phyloP scores from a whole-genome alignment of 192 early-diverging fungal genomes.

The Coemansia sp. region DNA sequence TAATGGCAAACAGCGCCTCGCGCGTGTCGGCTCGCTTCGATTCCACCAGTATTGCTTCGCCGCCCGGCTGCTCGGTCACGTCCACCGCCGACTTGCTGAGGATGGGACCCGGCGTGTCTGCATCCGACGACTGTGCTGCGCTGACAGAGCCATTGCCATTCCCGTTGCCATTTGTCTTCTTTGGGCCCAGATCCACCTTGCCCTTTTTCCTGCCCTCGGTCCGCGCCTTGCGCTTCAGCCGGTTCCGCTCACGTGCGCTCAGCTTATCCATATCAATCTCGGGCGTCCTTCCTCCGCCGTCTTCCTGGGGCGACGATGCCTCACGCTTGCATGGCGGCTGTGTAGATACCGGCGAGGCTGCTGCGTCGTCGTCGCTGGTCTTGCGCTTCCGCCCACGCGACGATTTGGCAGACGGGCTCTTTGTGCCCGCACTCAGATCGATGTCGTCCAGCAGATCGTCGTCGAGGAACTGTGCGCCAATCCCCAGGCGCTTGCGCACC shows the following conservation, averaged over 20 bases:
- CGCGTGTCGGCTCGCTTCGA: conserved; percentile 53
- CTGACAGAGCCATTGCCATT: neutral
- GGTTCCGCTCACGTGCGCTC: conserved; percentile 86
- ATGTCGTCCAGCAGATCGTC: conserved; percentile 86
- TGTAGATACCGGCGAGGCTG: conserved; percentile 3
- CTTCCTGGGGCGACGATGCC: conserved; percentile 4
- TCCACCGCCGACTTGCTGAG: conserved; percentile 14
- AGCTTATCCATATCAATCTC: conserved; percentile 72
- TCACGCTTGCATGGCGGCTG: conserved; percentile 16
- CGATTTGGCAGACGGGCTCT: neutral
- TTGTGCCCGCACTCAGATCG: conserved; percentile 59
- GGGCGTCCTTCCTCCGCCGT: neutral
- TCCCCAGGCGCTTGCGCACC: conserved; percentile 79
- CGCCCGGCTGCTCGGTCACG: conserved; percentile 53
- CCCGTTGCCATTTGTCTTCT: conserved; percentile 3
- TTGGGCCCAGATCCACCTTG: conserved; percentile 15
- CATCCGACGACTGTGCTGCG: neutral
- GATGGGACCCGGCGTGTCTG: neutral
- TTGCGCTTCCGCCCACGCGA: conserved; percentile 22
- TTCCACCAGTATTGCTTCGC: conserved; percentile 69
- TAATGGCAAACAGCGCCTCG: conserved; percentile 53
- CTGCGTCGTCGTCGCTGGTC: conserved; percentile 12
- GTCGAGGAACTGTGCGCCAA: conserved; percentile 88
- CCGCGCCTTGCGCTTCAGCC: conserved; percentile 86
- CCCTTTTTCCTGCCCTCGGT: conserved; percentile 72